phyloP scores from a whole-genome alignment of 2,329 filamentous ascomycete genomes.

The Fulvia fulva region DNA sequence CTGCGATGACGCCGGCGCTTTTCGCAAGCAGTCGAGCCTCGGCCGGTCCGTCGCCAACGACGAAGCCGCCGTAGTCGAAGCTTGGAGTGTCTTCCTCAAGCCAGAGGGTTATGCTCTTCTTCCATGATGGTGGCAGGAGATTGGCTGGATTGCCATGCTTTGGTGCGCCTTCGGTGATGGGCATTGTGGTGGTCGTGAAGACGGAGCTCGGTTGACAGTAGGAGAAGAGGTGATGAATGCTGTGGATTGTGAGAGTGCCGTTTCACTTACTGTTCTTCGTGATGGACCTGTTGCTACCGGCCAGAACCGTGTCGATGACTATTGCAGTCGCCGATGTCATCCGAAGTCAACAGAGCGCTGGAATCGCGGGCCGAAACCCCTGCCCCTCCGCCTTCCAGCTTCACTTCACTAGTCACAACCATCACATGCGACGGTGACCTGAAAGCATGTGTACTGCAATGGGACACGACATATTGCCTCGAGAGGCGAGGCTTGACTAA shows the following conservation, averaged over 20 bases:
- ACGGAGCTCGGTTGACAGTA: background rate
- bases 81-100: conserved; percentile 94
- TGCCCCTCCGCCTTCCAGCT: background rate
- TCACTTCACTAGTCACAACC: too few relatives aligned
- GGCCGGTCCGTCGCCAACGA: conserved; percentile 67
- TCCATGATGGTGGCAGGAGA: conserved; percentile 82
- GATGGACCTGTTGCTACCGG: background rate
- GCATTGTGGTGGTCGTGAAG: conserved; percentile 24
- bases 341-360: background rate
- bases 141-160: conserved; percentile 60
- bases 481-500: too few relatives aligned
- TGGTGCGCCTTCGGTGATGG: conserved; percentile 50
- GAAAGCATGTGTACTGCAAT: too few relatives aligned
- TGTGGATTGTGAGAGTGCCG: background rate
- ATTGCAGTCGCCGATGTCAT: conserved; percentile 1
- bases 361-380: background rate
- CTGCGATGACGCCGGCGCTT: conserved; percentile 74
- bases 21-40: conserved; percentile 55
- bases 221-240: background rate
- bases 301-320: conserved; percentile 2
- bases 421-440: too few relatives aligned
- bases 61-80: conserved; percentile 95
- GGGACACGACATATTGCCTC: too few relatives aligned
- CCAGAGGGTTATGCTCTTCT: conserved; percentile 75
- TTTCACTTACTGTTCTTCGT: background rate